These are phyloP conservation scores for Collybia sp. DNA, from an alignment of 768 basidiomycete species.

Conservation along the genomic window DNA sequence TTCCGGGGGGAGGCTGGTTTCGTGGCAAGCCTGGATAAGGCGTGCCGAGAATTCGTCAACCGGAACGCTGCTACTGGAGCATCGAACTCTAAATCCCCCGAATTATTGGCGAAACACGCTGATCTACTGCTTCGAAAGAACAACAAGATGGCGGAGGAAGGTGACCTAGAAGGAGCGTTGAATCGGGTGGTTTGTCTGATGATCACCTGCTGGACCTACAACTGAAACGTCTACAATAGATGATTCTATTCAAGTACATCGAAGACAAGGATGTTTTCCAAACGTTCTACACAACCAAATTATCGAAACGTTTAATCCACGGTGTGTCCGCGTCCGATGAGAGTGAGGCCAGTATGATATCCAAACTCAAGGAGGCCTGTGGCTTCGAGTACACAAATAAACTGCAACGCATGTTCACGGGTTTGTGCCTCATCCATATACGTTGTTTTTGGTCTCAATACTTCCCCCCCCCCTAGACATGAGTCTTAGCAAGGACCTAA, in stretches of 20 bases:
- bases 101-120: conserved; percentile 87
- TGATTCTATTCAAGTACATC: conserved; percentile 97
- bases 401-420: conserved; percentile 94
- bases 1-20: conserved; percentile 94
- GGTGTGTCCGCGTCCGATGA: conserved; percentile 92
- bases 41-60: conserved; percentile 94
- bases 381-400: conserved; percentile 98
- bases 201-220: conserved; percentile 22
- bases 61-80: conserved; percentile 84
- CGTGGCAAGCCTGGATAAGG: conserved; percentile 89
- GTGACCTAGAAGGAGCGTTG: conserved; percentile 83
- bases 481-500: conserved; percentile 91
- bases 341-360: conserved; percentile 96
- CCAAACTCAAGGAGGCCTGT: conserved; percentile 93
- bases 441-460: not conserved
- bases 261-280: conserved; percentile 99
- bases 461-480: conserved; percentile 54
- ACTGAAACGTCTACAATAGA: conserved; percentile 47
- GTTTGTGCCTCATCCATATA: conserved; percentile 31
- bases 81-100: conserved; percentile 87
- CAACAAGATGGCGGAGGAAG: conserved; percentile 93
- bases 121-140: conserved; percentile 89
- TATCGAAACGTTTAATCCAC: conserved; percentile 90
- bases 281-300: conserved; percentile 92
- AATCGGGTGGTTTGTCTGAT: conserved; percentile 72